Base-by-base conservation (phyloP, 2,329 filamentous ascomycete species). In the Fusarium irregulare region DNA sequence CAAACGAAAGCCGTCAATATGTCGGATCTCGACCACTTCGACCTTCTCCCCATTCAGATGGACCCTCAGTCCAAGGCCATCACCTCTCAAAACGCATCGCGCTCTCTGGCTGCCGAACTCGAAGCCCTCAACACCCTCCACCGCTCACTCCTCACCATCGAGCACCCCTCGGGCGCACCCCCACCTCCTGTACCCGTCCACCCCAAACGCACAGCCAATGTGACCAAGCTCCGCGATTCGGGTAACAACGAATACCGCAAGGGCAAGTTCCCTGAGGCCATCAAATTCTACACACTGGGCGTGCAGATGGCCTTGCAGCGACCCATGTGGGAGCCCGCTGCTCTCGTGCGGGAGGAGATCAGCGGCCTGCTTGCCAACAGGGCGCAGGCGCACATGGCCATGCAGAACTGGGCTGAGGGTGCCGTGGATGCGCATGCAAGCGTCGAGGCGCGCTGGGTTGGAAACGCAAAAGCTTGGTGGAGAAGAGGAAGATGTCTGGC, bases 401-500 rank as follows among this genome's bases (percentile, higher is more conserved):
- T 91, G 80, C 88, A 90, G 80, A 87, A 87, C 73, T 98, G 95
- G 94, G 87, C 92, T 1, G 93, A 96, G 82, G 96, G 89, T 7
- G 88, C 91, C n/a, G 86, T 93, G 8, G 96, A 99, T 81, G 94
- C 94, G 6, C 92, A 97, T 83, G 88, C 90, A 30, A 96, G 93
- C 78, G 91, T 97, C 45, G 94, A 97, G 84, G 90, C 93, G 68
- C 94, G 95, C 85, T 88, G 90, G 71, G 87, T 91, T 44, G 94
- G 92, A 41, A 98, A 99, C 80, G 90, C 93, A 2, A 98, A 98
- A 88, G 94, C 91, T 1, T 98, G 95, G 93, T 98, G 93, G 91
- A 86, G 96, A 66, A 86, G 93, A 66, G 96, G 93, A 12, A 90
- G 89, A 83, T 97, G 93, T 78, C 81, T 98, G 77, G 82, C 91